phyloP scores from a whole-genome alignment of 164 flowering plant genomes.

The Stephania japonica region DNA sequence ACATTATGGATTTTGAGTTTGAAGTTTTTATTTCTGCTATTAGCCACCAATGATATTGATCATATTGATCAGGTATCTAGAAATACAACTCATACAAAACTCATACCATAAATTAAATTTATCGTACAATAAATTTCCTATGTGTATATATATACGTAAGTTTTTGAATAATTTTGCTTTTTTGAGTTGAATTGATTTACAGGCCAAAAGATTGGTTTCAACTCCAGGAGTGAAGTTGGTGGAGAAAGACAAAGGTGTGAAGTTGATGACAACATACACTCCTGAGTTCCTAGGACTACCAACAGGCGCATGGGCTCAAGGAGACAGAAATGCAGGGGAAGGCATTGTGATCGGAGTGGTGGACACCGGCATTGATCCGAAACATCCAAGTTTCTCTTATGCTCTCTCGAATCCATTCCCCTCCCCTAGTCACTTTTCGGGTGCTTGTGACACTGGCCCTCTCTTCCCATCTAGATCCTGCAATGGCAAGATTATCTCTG shows the following conservation, averaged over 20 bases:
- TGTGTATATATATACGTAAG: too few relatives aligned
- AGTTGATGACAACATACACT: slow-evolving; percentile 77
- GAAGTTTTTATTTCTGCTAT: too few relatives aligned
- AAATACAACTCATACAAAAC: background rate
- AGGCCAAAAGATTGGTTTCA: slow-evolving; percentile 52
- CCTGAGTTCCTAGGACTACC: slow-evolving; percentile 70
- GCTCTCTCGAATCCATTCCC: slow-evolving; percentile 34
- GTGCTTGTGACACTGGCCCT: slow-evolving; percentile 72
- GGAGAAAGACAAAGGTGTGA: slow-evolving; percentile 75
- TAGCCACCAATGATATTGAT: too few relatives aligned
- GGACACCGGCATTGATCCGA: slow-evolving; percentile 79
- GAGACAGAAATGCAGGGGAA: slow-evolving; percentile 68
- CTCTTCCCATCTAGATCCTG: slow-evolving; percentile 57
- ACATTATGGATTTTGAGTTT: too few relatives aligned
- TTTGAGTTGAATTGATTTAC: background rate
- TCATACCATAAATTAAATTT: background rate
- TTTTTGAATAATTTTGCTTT: too few relatives aligned
- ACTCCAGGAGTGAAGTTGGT: slow-evolving; percentile 52
- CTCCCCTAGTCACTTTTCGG: slow-evolving; percentile 36
- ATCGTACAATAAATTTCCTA: background rate
- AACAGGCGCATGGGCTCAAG: slow-evolving; percentile 43
- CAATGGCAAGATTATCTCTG: slow-evolving; percentile 86
- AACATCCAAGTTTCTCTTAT: slow-evolving; percentile 76
- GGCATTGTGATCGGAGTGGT: slow-evolving; percentile 82
- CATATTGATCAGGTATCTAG: too few relatives aligned